Base-by-base conservation (phyloP, 2,329 filamentous ascomycete species). In the Colletotrichum abscissum region DNA sequence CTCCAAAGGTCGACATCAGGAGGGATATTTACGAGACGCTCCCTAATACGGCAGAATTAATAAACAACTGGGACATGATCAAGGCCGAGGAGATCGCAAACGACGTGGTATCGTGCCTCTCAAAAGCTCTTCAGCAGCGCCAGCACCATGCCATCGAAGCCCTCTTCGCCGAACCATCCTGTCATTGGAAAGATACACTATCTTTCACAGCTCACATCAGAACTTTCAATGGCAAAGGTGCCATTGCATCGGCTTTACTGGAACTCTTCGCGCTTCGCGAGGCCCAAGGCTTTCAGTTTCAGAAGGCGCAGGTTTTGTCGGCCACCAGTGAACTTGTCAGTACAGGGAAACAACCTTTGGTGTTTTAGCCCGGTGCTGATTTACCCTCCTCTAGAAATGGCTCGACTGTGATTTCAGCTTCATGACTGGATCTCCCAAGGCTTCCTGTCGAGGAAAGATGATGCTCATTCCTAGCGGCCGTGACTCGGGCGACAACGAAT, bases 401-500 rank as follows among this genome's bases (percentile, higher is more conserved):
- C 12, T 75, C 2, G 49, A 70, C 33, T 73, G 74, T 42, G 69
- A 69, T 35, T 76, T 84, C 11, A 46, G 69, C 1, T 84, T 84
- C 68, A 75, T 71, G 33, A 85, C 83, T 0, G 42, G 5, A 0
- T 76, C 75, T 0, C 83, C 83, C 0, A 78, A 69, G 2, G 79
- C 79, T 0, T 77, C 22, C 0, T 81, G 82, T 59, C 75, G 72
- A 2, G 83, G 82, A 0, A 80, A 78, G 16, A 58, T 84, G 9
- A 60, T 82, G 14, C 69, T 85, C 0, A 57, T 85, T 46, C 80
- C 77, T 26, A 42, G 65, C 35, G 67, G 59, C 22, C 7, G 55
- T 6, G 54, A 9, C 16, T 8, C 24, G 1, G 70, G 26, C 2
- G 70, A 46, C 0, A 30, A 76, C 2, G 12, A 62, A 5, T 83